Evolutionary conservation across 1,284 basidiomycete species (phyloP).

Genomic region (Grifola frondosa): DNA sequence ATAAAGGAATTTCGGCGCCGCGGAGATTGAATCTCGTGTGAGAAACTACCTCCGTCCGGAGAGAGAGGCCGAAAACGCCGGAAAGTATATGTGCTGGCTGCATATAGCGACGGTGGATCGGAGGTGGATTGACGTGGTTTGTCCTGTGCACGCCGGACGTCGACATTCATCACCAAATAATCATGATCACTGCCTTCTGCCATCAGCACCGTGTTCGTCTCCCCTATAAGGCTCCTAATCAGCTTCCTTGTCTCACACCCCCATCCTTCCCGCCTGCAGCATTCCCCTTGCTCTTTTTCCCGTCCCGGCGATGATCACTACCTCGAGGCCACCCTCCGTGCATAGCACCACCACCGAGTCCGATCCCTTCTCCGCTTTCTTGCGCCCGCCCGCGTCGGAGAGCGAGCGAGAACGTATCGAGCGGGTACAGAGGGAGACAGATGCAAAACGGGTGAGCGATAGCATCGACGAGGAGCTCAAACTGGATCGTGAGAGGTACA

Average conservation of each 20-base stretch:
- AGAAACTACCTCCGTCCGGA: slow-evolving; percentile 1
- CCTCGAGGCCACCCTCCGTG: slow-evolving; percentile 52
- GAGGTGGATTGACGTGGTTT: slow-evolving; percentile 5
- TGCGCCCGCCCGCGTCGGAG: slow-evolving; percentile 67
- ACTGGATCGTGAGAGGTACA: slow-evolving; percentile 60
- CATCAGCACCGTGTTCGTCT: slow-evolving; percentile 20
- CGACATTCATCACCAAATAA: too few species aligned
- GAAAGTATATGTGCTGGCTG: slow-evolving; percentile 2
- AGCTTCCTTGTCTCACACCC: slow-evolving; percentile 13
- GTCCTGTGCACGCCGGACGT: slow-evolving; percentile 7
- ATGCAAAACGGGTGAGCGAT: slow-evolving; percentile 72
- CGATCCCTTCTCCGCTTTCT: slow-evolving; percentile 69
- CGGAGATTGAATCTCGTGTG: neutral
- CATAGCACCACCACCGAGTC: slow-evolving; percentile 51
- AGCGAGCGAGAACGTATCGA: slow-evolving; percentile 57
- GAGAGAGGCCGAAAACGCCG: neutral
- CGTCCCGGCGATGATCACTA: slow-evolving; percentile 47
- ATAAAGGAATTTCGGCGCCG: slow-evolving; percentile 9
- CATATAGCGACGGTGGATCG: too few species aligned
- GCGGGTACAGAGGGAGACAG: slow-evolving; percentile 63
- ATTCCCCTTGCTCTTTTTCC: slow-evolving; percentile 17
- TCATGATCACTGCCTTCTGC: slow-evolving; percentile 22
- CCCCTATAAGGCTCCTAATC: slow-evolving; percentile 16
- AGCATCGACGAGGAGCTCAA: slow-evolving; percentile 78
- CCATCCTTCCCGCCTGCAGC: slow-evolving; percentile 19